Base-by-base conservation (phyloP, 2,329 filamentous ascomycete genomes). In the Venturia asperata region DNA sequence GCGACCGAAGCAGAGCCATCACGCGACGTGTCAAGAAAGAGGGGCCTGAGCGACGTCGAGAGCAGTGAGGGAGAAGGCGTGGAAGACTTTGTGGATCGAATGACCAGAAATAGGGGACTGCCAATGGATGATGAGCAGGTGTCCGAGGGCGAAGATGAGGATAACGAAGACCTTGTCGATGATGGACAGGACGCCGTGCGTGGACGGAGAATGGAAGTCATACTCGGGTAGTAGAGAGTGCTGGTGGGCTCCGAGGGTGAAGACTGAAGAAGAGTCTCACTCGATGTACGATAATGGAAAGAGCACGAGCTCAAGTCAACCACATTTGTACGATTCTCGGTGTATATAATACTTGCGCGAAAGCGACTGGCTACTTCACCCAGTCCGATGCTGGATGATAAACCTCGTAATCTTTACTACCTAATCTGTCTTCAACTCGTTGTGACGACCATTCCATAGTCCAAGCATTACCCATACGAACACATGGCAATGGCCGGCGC, bases 61-160 rank as follows among this genome's bases (percentile, higher is more conserved):
- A 61, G 45, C 6, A 62, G 39, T 24, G 62, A 63, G 19, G 42
- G 30, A 15, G 58, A 64, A 13, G 39, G 19, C 11, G 52, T 27
- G 47, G 34, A 64, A 11, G 47, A 64, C 52, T 39, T 64, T n/a
- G 37, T 58, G 11, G 52, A 41, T 43, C 63, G 13, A 19, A 56
- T 55, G 45, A 45, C 62, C 11, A 34, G 34, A 24, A 34, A n/a
- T 4, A 49, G 43, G 34, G 63, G 17, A 34, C 39, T 61, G 60
- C 34, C 34, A 10, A 55, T 64, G 63, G 47, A 52, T 58, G 63
- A 64, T 64, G 63, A 64, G 30, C 34, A 27, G 37, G 34, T 58
- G 5, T 42, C 47, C 37, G 52, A 52, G 10, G 47, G 24, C 10
- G 63, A 24, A 21, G 49, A 58, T 21, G 61, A 63, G 15, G 61